These are phyloP conservation scores for Boehmeria nivea DNA, from an alignment of 306 rosid genomes.

Conservation along the genomic window DNA sequence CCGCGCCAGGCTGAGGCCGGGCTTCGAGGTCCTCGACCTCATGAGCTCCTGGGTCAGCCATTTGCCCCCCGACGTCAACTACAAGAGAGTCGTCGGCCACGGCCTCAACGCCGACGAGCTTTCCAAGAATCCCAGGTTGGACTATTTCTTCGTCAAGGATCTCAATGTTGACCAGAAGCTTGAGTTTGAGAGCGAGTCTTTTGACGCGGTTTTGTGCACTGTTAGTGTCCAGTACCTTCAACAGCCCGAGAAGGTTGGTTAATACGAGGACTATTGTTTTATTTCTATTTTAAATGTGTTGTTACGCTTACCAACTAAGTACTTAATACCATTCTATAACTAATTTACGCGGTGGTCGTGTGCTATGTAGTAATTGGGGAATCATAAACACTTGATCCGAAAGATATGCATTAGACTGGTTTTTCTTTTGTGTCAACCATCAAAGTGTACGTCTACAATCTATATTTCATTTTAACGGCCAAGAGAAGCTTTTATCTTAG, in stretches of 20 bases:
- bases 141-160: constrained; percentile 71
- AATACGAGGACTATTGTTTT: background rate
- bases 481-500: too few species aligned
- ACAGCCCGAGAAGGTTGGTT: constrained; percentile 71
- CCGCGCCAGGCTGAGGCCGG: constrained; percentile 50
- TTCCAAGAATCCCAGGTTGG: constrained; percentile 57
- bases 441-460: too few species aligned
- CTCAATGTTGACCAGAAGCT: constrained; percentile 64
- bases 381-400: too few species aligned
- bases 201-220: constrained; percentile 77
- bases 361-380: too few species aligned
- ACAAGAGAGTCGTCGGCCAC: constrained; percentile 69
- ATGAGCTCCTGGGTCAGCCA: constrained; percentile 96
- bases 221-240: constrained; percentile 94
- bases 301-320: too few species aligned
- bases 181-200: constrained; percentile 43
- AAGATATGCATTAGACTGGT: too few species aligned
- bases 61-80: constrained; percentile 55
- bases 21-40: constrained; percentile 55
- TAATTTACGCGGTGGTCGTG: too few species aligned
- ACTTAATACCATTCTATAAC: too few species aligned
- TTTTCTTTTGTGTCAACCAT: too few species aligned
- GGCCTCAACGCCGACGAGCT: constrained; percentile 84
- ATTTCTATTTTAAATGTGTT: too few species aligned
- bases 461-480: too few species aligned